These are phyloP conservation scores for Lipomyces sp. DNA, from an alignment of 805 yeast genomes.

Conservation along the genomic window DNA sequence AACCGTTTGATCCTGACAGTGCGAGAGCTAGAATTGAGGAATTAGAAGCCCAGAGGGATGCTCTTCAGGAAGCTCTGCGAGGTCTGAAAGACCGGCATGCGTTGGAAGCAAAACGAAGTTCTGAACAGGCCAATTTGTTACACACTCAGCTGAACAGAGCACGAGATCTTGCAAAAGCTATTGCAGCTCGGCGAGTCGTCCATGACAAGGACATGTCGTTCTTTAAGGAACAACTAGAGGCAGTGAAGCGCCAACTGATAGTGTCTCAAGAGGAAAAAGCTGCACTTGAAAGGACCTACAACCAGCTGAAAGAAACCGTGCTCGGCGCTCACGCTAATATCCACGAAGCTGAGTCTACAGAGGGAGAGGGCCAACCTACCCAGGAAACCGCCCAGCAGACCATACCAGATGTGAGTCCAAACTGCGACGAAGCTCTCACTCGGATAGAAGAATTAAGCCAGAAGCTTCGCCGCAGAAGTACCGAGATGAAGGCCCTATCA, in stretches of 20 bases:
- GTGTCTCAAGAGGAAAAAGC: slow-evolving; percentile 44
- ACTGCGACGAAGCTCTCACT: neutral
- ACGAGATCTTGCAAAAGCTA: slow-evolving; percentile 20
- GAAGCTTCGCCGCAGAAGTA: slow-evolving; percentile 5
- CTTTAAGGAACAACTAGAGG: slow-evolving; percentile 36
- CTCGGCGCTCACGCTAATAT: neutral
- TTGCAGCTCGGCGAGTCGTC: slow-evolving; percentile 16
- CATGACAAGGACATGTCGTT: slow-evolving; percentile 16
- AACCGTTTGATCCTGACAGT: slow-evolving; percentile 16
- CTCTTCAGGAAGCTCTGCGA: slow-evolving; percentile 49
- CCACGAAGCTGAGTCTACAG: neutral
- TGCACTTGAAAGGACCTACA: slow-evolving; percentile 20
- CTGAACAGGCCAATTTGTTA: slow-evolving; percentile 9
- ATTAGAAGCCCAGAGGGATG: slow-evolving; percentile 47
- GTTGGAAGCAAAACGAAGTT: slow-evolving; percentile 44
- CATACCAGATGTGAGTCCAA: neutral
- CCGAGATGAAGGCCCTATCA: slow-evolving; percentile 4
- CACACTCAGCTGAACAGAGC: slow-evolving; percentile 23
- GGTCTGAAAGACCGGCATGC: slow-evolving; percentile 49
- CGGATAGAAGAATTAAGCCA: slow-evolving; percentile 9
- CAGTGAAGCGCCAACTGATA: slow-evolving; percentile 38
- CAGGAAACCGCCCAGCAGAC: neutral
- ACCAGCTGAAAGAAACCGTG: slow-evolving; percentile 16
- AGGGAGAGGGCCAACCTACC: too few species aligned
- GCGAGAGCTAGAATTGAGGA: slow-evolving; percentile 17